Percentiles rank a stretch among this genome's conserved stretches.
These are phyloP conservation scores for Oryza nivara DNA, from an alignment of 176 grass and related monocot species.

Conservation along the genomic window DNA sequence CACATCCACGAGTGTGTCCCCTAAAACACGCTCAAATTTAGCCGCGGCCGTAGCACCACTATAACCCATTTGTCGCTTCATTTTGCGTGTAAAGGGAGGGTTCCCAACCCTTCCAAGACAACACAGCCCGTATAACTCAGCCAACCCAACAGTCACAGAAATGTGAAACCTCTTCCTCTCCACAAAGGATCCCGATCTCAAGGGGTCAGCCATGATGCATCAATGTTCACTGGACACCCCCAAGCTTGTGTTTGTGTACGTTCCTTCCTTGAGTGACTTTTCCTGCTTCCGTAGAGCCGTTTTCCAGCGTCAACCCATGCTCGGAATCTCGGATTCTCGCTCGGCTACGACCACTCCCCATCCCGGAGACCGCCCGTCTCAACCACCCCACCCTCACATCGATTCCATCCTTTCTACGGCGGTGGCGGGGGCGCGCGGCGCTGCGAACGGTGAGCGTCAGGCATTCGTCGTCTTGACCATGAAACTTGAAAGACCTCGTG, in stretches of 20 bases:
- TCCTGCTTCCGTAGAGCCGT: not conserved
- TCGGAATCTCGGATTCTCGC: not conserved
- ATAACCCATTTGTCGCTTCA: too few relatives aligned
- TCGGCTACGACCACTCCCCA: not conserved
- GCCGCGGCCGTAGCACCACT: too few relatives aligned
- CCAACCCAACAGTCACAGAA: too few relatives aligned
- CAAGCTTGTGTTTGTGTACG: not conserved
- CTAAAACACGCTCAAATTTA: too few relatives aligned
- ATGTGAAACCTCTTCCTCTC: not conserved
- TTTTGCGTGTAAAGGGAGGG: too few relatives aligned
- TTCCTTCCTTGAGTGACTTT: not conserved
- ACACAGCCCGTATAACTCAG: too few relatives aligned
- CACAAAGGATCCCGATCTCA: not conserved
- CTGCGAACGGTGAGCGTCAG: not conserved
- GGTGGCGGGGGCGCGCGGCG: not conserved
- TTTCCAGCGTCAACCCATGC: not conserved
- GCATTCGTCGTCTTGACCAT: too few relatives aligned
- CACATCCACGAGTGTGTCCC: too few relatives aligned
- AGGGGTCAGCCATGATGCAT: not conserved
- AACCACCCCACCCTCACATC: too few relatives aligned
- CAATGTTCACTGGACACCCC: not conserved
- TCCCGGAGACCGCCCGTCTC: not conserved
- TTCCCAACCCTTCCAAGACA: too few relatives aligned
- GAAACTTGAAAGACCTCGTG: too few relatives aligned
- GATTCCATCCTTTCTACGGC: not conserved